Evolutionary conservation across 441 rosid genomes (phyloP), one percentile per base, ranked within the genome.

Genomic region (Rhodomyrtus psidioides): DNA sequence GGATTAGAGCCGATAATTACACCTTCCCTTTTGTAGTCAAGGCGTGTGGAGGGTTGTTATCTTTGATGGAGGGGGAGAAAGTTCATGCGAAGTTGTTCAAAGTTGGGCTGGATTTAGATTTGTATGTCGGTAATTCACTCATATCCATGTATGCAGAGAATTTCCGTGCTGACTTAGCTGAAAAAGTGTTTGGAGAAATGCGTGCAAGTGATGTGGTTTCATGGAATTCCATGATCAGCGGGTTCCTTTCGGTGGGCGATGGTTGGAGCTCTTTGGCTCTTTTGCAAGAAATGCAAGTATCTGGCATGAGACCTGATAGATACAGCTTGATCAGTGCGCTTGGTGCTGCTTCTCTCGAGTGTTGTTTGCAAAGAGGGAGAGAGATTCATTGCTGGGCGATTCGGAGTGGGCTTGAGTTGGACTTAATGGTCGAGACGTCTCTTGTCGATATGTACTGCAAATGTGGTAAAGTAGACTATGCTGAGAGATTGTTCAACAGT

Each of bases 21-120:
- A 94, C 96, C 17, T 95, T 88, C 90, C 96, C 96, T 6, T 94
- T 92, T 85, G 94, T 94, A 85, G 88, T 95, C 74, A 95, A 94
- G 75, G 96, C 96, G 1, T 94, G 93, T 75, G 89, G 93, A 4
- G 91, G 87, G 42, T 49, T 88, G 59, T 88, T 88, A 57, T 86
- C 83, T 39, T 87, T 89, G 88, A 65, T 21, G 53, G 91, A 90
- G 65, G 98, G 96, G 55, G 87, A 89, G 89, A 92, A 82, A 86
- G 82, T 93, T 86, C 96, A 93, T 9, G 94, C 87, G 2, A 91
- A 57, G 89, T 79, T 94, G 88, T 75, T 94, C 19, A 95, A 95
- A 86, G 82, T 90, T 59, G 93, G 96, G 56, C 88, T 94, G 83
- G 86, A 86, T 87, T 89, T 81, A 82, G 96, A 94, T 89, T 88